A percentile compares a stretch with the other conserved stretches of the same genome.
Evolutionary conservation across 306 rosid genomes (phyloP).

Genomic region (Adenanthera pavonina): DNA sequence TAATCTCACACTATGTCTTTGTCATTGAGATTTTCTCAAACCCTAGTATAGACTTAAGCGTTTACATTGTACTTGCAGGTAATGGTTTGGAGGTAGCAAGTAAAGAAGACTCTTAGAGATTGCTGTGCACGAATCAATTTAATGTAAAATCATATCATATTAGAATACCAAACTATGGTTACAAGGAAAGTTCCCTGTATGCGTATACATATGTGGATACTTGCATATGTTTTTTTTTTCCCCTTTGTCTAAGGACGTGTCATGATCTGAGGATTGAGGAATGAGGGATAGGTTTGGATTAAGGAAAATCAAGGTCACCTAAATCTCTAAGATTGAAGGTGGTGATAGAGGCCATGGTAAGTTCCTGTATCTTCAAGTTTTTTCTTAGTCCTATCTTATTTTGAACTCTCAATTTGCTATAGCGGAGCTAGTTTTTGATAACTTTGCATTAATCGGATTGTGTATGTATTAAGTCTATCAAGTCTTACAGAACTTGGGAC

Average conservation of each 20-base stretch:
- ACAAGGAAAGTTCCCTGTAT: not conserved
- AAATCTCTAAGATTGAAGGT: not conserved
- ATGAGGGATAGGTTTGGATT: not conserved
- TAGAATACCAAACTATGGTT: slow-evolving; percentile 1
- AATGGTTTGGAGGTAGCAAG: slow-evolving; percentile 89
- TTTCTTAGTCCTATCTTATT: too few species aligned
- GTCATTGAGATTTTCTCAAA: not conserved
- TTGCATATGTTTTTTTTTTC: not conserved
- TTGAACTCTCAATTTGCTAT: too few species aligned
- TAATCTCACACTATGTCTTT: not conserved
- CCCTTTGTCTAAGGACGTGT: not conserved
- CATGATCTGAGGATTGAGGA: not conserved
- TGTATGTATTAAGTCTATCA: too few species aligned
- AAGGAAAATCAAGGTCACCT: not conserved
- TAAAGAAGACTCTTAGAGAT: slow-evolving; percentile 39
- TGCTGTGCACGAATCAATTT: not conserved
- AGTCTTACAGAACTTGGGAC: too few species aligned
- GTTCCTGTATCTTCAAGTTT: too few species aligned
- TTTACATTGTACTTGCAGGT: slow-evolving; percentile 50
- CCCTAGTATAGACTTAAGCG: not conserved
- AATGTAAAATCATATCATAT: not conserved
- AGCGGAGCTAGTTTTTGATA: too few species aligned
- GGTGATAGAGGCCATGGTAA: not conserved
- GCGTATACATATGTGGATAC: not conserved
- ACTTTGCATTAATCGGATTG: too few species aligned